These are phyloP conservation scores for Serendipita sp. DNA, from an alignment of 768 basidiomycete species.

Conservation along the genomic window DNA sequence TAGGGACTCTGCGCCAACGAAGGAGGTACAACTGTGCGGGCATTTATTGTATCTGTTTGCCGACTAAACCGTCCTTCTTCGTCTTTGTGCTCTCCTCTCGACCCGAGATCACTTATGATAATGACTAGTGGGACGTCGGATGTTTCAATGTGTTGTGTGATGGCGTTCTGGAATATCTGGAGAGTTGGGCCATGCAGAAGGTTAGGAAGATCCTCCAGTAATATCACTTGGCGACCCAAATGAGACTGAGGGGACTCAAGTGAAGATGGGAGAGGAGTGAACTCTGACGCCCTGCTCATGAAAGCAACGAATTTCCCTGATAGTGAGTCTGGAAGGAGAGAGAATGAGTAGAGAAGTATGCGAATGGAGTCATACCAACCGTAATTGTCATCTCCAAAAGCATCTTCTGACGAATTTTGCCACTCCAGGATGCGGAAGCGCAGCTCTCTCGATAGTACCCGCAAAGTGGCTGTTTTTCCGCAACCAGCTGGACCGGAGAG, in stretches of 20 bases:
- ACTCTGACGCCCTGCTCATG: slow-evolving; percentile 49
- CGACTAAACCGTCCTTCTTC: slow-evolving; percentile 27
- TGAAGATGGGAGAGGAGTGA: slow-evolving; percentile 27
- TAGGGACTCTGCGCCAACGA: slow-evolving; percentile 54
- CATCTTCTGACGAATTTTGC: slow-evolving; percentile 50
- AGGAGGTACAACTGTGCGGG: slow-evolving; percentile 53
- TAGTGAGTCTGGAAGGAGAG: slow-evolving; percentile 21
- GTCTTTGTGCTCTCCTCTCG: slow-evolving; percentile 46
- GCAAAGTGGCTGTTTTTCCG: slow-evolving; percentile 77
- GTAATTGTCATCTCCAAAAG: slow-evolving; percentile 16
- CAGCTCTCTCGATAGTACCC: slow-evolving; percentile 56
- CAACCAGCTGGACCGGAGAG: slow-evolving; percentile 81
- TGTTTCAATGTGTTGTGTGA: slow-evolving; percentile 29
- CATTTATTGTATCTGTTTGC: slow-evolving; percentile 42
- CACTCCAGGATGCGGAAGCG: slow-evolving; percentile 75
- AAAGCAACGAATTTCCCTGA: slow-evolving; percentile 58
- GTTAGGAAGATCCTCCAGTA: slow-evolving; percentile 86
- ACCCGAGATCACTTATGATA: slow-evolving; percentile 67
- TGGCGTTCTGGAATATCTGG: slow-evolving; percentile 51
- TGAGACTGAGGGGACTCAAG: slow-evolving; percentile 8
- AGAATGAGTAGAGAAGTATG: not conserved
- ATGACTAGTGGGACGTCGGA: slow-evolving; percentile 51
- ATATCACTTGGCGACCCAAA: slow-evolving; percentile 38
- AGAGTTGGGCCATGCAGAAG: slow-evolving; percentile 58
- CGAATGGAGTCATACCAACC: not conserved